Base-by-base conservation (phyloP, 2,329 filamentous ascomycete genomes). In the Endoconidiophora polonica region DNA sequence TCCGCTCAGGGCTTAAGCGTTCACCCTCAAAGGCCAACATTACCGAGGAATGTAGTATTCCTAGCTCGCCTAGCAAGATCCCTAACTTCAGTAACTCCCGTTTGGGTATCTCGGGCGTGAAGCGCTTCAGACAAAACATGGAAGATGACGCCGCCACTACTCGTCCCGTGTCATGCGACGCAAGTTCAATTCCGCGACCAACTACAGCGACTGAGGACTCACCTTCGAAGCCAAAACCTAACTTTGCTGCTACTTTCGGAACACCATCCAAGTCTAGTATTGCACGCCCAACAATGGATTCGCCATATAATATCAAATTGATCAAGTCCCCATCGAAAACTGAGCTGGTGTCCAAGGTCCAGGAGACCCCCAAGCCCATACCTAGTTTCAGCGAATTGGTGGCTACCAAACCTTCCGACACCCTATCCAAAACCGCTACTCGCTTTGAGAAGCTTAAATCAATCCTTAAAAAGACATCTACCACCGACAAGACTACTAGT, bases 281-380 rank as follows among this genome's bases (percentile, higher is more conserved):
- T 26, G 75, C 80, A 63, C 93, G 85, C 4, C 86, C 87, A 0
- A 91, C 84, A 6, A 86, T 86, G 61, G 42, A 54, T n/a, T 53
- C 56, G 4, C 52, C 48, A 33, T 55, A 59, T 0, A 60, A 61
- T 2, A 55, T 58, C 14, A 59, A 57, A 46, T 58, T 62, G 54
- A 63, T 59, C 57, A 69, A 57, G 59, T 71, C 66, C 55, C 68
- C 63, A 12, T 71, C 72, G 1, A 79, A 74, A 58, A 64, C 66
- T 4, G 62, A 55, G 10, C 41, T 46, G 52, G 37, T 37, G 5
- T 29, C 22, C n/a, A 36, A 44, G 6, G 24, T 20, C 3, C 29
- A 14, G 20, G 44, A n/a, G 5, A 18, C n/a, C 14, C 22, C 16
- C 22, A 7, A 26, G 12, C 43, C 46, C 22, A 12, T 10, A 23